A percentile compares a stretch with the other conserved stretches of the same genome.
These are phyloP conservation scores for Amanita subjunquillea DNA, from an alignment of 768 basidiomycete species.

Conservation along the genomic window DNA sequence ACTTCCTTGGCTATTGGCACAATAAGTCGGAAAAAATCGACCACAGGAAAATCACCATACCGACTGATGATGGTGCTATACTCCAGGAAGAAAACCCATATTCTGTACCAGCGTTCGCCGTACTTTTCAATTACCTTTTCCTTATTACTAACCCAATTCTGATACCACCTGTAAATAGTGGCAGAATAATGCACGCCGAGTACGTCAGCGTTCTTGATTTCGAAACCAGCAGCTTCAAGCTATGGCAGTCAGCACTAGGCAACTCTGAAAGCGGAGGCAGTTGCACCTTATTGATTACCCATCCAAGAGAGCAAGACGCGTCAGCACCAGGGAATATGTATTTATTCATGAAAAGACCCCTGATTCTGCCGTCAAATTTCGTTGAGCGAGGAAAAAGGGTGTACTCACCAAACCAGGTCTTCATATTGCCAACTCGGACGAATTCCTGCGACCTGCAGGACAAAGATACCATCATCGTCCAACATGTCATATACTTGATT, in stretches of 20 bases:
- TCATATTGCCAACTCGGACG: slow-evolving; percentile 97
- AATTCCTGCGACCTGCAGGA: slow-evolving; percentile 96
- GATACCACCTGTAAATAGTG: slow-evolving; percentile 86
- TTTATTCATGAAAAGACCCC: slow-evolving; percentile 97
- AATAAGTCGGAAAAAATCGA: slow-evolving; percentile 2
- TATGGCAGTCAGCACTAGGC: slow-evolving; percentile 18
- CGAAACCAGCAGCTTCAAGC: slow-evolving; percentile 88
- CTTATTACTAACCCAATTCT: slow-evolving; percentile 94
- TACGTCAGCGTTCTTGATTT: slow-evolving; percentile 94
- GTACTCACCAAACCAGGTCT: slow-evolving; percentile 80
- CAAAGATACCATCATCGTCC: slow-evolving; percentile 89
- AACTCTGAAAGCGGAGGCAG: background rate
- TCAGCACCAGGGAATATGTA: slow-evolving; percentile 99
- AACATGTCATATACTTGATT: slow-evolving; percentile 87
- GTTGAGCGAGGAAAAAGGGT: background rate
- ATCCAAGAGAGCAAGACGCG: slow-evolving; percentile 89
- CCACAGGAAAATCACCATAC: slow-evolving; percentile 22
- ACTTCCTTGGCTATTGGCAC: slow-evolving; percentile 59
- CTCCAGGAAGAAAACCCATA: slow-evolving; percentile 97
- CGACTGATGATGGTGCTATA: slow-evolving; percentile 79
- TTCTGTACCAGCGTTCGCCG: slow-evolving; percentile 88
- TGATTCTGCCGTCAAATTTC: background rate
- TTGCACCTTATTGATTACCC: slow-evolving; percentile 65
- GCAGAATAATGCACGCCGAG: slow-evolving; percentile 97
- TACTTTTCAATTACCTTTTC: slow-evolving; percentile 84